Percentiles rank a stretch among this genome's conserved stretches.
phyloP scores from a whole-genome alignment of 805 yeast genomes.

The Candida verbasci region DNA sequence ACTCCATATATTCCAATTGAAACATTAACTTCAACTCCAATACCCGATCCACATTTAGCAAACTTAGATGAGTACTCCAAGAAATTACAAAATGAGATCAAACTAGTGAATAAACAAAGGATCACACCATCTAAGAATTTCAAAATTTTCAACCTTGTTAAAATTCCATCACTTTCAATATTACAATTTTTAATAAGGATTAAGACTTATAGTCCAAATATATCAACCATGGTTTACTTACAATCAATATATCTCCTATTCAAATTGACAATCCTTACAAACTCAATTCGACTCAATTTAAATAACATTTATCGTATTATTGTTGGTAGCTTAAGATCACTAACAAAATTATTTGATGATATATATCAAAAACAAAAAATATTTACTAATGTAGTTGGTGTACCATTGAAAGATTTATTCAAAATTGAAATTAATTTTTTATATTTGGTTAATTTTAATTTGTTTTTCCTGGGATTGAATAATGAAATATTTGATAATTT shows the following conservation, averaged over 20 bases:
- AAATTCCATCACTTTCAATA: slow-evolving; percentile 31
- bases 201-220: slow-evolving; percentile 35
- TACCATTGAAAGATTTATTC: slow-evolving; percentile 30
- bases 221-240: slow-evolving; percentile 34
- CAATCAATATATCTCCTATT: slow-evolving; percentile 37
- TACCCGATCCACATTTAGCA: slow-evolving; percentile 10
- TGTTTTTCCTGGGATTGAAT: slow-evolving; percentile 22
- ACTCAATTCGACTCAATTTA: slow-evolving; percentile 25
- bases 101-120: slow-evolving; percentile 12
- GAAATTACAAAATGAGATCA: slow-evolving; percentile 13
- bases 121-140: slow-evolving; percentile 22
- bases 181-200: slow-evolving; percentile 33
- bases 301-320: slow-evolving; percentile 36
- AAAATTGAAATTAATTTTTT: slow-evolving; percentile 38
- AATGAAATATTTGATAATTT: slow-evolving; percentile 31
- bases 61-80: too few relatives aligned
- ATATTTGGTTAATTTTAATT: slow-evolving; percentile 34
- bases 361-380: slow-evolving; percentile 37
- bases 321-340: slow-evolving; percentile 38
- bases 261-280: slow-evolving; percentile 29
- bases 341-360: slow-evolving; percentile 39
- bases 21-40: slow-evolving; percentile 6
- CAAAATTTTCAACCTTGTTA: slow-evolving; percentile 28
- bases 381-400: slow-evolving; percentile 42
- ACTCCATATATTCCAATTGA: slow-evolving; percentile 10